Evolutionary conservation across 257 asterid genomes (phyloP).

Genomic region (Vinca minor): DNA sequence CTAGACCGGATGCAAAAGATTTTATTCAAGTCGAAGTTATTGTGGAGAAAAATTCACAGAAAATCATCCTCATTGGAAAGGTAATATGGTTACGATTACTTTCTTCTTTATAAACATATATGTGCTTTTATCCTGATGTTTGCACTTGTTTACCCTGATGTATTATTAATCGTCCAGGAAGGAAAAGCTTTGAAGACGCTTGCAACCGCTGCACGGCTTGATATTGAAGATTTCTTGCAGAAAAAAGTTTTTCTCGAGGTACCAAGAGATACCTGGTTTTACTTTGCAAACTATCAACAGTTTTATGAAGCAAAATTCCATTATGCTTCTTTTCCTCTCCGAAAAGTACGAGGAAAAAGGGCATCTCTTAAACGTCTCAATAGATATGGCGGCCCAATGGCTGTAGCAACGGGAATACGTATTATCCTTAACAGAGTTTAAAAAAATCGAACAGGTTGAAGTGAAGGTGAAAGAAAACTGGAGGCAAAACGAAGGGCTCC

Average conservation of each 20-base stretch:
- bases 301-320: background rate
- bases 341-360: too few species aligned
- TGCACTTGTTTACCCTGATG: background rate
- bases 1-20: conserved; percentile 81
- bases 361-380: too few species aligned
- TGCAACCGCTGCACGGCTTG: conserved; percentile 88
- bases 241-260: conserved; percentile 95
- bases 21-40: conserved; percentile 91
- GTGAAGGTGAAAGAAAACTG: conserved; percentile 92
- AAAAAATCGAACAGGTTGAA: conserved; percentile 47
- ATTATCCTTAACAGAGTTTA: conserved; percentile 2
- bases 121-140: background rate
- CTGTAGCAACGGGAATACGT: too few species aligned
- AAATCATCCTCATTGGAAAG: conserved; percentile 91
- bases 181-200: conserved; percentile 90
- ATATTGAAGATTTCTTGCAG: conserved; percentile 95
- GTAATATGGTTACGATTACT: conserved; percentile 21
- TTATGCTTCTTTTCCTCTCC: too few species aligned
- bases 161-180: conserved; percentile 44
- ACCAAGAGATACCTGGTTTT: conserved; percentile 11
- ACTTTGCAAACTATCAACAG: background rate
- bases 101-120: background rate
- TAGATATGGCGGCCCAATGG: too few species aligned
- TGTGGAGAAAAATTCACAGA: conserved; percentile 87
- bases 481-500: conserved; percentile 96